Evolutionary conservation across 768 basidiomycete species (phyloP), one percentile per base, ranked within the genome.

Genomic region (Suillus subaureus): DNA sequence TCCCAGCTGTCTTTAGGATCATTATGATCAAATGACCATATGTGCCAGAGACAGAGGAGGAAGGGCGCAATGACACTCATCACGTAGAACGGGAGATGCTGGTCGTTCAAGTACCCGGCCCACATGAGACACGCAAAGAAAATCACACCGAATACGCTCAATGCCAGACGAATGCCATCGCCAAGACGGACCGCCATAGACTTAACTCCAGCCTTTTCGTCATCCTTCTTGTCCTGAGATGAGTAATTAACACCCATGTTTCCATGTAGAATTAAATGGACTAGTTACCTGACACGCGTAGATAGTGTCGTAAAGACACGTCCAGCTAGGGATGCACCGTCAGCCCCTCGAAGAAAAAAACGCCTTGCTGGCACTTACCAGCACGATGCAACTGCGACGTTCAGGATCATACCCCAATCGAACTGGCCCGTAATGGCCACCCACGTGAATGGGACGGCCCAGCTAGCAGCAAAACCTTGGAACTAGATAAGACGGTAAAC

Each of bases 171-270:
- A 40, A 90, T 86, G 74, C 83, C 82, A 3, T 80, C 75, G 15
- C 88, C 89, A 71, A 90, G 91, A 15, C 91, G 81, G 54, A 93
- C 83, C 0, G 92, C 91, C 28, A 89, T 93, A 6, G 90, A 93
- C 66, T 87, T 86, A 49, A 93, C 86, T n/a, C 89, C 89, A 63
- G 85, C 87, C 61, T 85, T 83, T 51, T 88, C 75, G 75, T 93
- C 92, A 77, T 93, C 92, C 63, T 82, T 76, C 64, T 89, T 88
- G 74, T 94, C 92, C 79, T 92, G 85, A 73, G 89, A 91, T 21
- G 91, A 91, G 92, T 93, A 66, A 90, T 88, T 15, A 89, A 88
- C 73, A 91, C 83, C 57, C 31, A 35, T 21, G 4, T 11, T 23
- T 28, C 23, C 37, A 0, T n/a, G 31, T 0, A 23, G 7, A 16